Evolutionary conservation across 768 basidiomycete genomes (phyloP).

Genomic region (Mycena alexandri): DNA sequence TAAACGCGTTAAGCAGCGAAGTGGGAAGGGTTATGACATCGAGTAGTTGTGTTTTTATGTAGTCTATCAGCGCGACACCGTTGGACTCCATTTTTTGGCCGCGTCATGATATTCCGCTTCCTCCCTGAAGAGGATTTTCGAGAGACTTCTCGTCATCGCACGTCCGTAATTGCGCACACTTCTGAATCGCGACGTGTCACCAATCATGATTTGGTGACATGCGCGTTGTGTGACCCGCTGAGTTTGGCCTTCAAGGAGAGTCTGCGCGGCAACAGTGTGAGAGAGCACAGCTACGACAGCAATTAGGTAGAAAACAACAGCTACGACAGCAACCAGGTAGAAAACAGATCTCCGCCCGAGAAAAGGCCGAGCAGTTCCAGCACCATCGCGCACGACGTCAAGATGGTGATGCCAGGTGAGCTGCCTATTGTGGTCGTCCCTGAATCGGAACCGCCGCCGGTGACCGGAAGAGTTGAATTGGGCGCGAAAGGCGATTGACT

Average conservation of each 20-base stretch:
- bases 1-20: slow-evolving; percentile 88
- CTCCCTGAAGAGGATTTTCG: too few species aligned
- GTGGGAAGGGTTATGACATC: slow-evolving; percentile 91
- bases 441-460: neutral
- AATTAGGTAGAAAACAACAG: slow-evolving; percentile 9
- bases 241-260: too few species aligned
- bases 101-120: too few species aligned
- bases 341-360: neutral
- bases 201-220: neutral
- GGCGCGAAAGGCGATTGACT: slow-evolving; percentile 48
- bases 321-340: slow-evolving; percentile 5
- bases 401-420: neutral
- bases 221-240: neutral
- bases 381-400: slow-evolving; percentile 5
- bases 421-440: neutral
- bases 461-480: slow-evolving; percentile 8
- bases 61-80: too few species aligned
- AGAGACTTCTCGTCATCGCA: too few species aligned
- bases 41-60: too few species aligned
- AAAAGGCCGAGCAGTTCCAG: neutral
- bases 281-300: too few species aligned
- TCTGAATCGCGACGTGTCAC: too few species aligned
- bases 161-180: too few species aligned
- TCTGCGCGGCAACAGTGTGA: too few species aligned
- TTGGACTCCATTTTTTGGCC: too few species aligned